phyloP scores from a whole-genome alignment of 2,329 filamentous ascomycete species.

The Fusarium phyllophilum region DNA sequence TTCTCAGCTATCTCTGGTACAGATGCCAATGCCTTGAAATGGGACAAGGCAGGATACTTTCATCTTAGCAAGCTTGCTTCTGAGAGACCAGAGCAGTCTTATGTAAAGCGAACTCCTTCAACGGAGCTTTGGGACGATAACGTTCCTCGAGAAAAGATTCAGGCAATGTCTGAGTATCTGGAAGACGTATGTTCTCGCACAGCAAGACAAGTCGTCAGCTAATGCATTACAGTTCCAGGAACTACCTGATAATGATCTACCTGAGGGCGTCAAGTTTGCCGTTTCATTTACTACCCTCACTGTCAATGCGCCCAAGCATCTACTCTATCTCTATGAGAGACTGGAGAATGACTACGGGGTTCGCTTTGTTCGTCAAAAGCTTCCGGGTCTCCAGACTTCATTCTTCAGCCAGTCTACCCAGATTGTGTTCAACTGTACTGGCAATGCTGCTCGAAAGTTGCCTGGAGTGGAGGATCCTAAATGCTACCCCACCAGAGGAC shows the following conservation, averaged over 20 bases:
- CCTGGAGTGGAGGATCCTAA: not conserved
- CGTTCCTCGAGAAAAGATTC: not conserved
- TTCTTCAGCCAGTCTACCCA: accelerated
- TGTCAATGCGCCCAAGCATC: not conserved
- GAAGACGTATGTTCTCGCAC: not conserved
- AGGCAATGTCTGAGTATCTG: not conserved
- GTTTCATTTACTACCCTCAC: not conserved
- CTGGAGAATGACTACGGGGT: not conserved
- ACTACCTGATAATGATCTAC: not conserved
- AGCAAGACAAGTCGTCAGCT: accelerated
- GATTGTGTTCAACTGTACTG: not conserved
- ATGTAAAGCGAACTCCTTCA: not conserved
- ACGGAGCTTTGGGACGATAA: not conserved
- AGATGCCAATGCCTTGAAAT: slow-evolving; percentile 2
- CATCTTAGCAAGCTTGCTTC: not conserved
- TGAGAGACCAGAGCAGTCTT: not conserved
- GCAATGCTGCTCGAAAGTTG: not conserved
- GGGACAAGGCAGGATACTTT: not conserved
- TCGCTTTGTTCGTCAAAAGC: not conserved
- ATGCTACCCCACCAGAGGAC: not conserved
- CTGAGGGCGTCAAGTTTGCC: not conserved
- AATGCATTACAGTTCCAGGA: not conserved
- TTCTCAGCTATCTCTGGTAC: slow-evolving; percentile 6
- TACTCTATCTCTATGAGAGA: not conserved
- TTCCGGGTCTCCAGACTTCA: not conserved